These are phyloP conservation scores for Fusarium ramigenum DNA, from an alignment of 2,329 filamentous ascomycete species.

Conservation along the genomic window DNA sequence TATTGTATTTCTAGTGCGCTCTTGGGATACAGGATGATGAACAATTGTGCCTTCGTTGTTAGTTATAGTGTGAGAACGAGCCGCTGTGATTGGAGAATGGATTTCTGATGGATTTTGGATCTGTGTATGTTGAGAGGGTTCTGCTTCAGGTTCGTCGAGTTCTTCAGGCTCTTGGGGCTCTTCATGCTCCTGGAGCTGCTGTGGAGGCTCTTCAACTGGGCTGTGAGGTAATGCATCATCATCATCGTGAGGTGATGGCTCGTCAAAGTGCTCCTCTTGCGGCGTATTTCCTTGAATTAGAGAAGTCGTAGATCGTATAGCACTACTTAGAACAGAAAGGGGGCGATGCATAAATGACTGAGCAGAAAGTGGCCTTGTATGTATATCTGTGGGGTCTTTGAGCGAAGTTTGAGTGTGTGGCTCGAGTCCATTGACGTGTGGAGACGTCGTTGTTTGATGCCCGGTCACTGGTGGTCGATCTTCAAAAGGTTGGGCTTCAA, in stretches of 20 bases:
- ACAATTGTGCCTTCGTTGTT: conserved; percentile 12
- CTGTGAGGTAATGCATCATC: neutral
- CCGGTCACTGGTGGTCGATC: conserved; percentile 8
- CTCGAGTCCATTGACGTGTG: conserved; percentile 19
- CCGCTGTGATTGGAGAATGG: neutral
- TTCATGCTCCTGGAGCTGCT: neutral
- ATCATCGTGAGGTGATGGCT: neutral
- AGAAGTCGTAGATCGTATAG: conserved; percentile 13
- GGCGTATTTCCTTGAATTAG: conserved; percentile 1
- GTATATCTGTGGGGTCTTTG: conserved; percentile 8
- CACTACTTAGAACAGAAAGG: conserved; percentile 6
- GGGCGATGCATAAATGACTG: conserved; percentile 22
- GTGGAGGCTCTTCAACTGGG: neutral
- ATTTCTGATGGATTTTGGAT: neutral
- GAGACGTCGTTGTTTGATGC: neutral
- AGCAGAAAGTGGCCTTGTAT: neutral
- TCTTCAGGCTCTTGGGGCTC: neutral
- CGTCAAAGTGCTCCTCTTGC: neutral
- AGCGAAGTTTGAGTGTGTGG: neutral
- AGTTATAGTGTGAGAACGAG: neutral
- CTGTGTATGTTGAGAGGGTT: neutral
- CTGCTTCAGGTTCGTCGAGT: conserved; percentile 2
- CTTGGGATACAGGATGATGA: conserved; percentile 3
- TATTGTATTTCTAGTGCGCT: neutral
- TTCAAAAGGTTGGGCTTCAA: conserved; percentile 17